phyloP scores from a whole-genome alignment of 176 grass and related monocot species.

The Triticum monococcum region DNA sequence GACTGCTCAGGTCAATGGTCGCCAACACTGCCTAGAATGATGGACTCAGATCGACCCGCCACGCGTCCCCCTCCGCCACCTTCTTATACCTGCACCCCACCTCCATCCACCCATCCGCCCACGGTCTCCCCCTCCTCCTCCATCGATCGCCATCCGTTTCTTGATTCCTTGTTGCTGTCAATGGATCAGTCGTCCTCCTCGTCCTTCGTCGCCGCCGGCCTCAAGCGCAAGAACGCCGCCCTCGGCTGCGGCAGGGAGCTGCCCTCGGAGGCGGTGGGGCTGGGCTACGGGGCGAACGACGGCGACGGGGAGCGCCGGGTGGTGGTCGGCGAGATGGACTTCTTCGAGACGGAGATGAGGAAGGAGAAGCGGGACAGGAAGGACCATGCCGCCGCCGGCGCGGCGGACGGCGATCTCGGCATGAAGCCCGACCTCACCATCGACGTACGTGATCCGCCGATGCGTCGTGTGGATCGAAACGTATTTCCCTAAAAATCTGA shows the following conservation, averaged over 20 bases:
- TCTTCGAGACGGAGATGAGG: conserved; percentile 69
- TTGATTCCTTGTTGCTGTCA: not conserved
- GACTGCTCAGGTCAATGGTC: conserved; percentile 14
- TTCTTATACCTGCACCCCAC: not conserved
- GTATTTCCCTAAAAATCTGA: not conserved
- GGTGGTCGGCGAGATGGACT: conserved; percentile 63
- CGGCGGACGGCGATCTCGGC: conserved; percentile 17
- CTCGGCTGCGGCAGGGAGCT: too few relatives aligned
- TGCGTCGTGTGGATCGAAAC: not conserved
- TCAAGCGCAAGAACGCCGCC: not conserved
- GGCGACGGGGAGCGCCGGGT: not conserved
- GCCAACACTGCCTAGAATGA: conserved; percentile 11
- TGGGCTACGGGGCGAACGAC: not conserved
- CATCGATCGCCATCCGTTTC: not conserved
- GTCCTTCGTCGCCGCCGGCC: not conserved
- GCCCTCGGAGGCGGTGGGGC: not conserved
- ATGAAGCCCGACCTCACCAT: conserved; percentile 56
- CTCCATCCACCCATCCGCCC: not conserved
- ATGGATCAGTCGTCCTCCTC: not conserved
- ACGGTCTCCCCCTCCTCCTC: not conserved
- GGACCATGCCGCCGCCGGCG: not conserved
- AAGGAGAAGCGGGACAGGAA: conserved; percentile 39
- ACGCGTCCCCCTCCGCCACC: conserved; percentile 18
- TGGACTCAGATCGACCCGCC: conserved; percentile 1
- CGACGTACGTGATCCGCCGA: conserved; percentile 38